Percentiles rank a stretch among this genome's conserved stretches.
Evolutionary conservation across 108 stramenopile species (phyloP).

Genomic region (Fragilaria radians): DNA sequence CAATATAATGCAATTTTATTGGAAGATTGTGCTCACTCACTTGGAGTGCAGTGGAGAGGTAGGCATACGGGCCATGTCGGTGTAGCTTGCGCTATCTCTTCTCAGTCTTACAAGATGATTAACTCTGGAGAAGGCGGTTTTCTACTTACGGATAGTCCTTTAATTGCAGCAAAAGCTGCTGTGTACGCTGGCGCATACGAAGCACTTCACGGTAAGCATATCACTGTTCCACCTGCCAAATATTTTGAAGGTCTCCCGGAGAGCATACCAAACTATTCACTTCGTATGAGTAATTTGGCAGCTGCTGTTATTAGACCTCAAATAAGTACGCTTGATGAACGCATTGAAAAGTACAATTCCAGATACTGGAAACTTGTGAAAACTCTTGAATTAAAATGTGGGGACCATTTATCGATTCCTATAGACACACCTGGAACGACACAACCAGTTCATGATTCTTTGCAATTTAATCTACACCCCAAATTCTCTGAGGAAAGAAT

Average conservation of each 20-base stretch:
- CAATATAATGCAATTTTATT: slow-evolving; percentile 54
- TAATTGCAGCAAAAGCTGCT: slow-evolving; percentile 66
- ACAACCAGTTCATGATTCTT: slow-evolving; percentile 72
- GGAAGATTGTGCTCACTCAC: slow-evolving; percentile 87
- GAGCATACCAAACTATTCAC: slow-evolving; percentile 72
- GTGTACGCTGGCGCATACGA: slow-evolving; percentile 88
- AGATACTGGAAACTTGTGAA: slow-evolving; percentile 50
- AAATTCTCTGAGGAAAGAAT: slow-evolving; percentile 61
- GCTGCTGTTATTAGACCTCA: slow-evolving; percentile 79
- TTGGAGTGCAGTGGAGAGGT: slow-evolving; percentile 74
- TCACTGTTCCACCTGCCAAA: slow-evolving; percentile 58
- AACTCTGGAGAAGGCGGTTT: slow-evolving; percentile 91
- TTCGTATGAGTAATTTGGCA: slow-evolving; percentile 75
- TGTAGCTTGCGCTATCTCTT: slow-evolving; percentile 53
- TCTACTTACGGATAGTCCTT: slow-evolving; percentile 68
- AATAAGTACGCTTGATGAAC: slow-evolving; percentile 64
- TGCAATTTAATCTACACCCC: slow-evolving; percentile 73
- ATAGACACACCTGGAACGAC: slow-evolving; percentile 65
- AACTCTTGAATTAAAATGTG: slow-evolving; percentile 42
- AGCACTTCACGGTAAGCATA: slow-evolving; percentile 62
- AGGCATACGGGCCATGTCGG: slow-evolving; percentile 84
- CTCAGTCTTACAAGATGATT: slow-evolving; percentile 88
- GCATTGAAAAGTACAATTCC: slow-evolving; percentile 72
- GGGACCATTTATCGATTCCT: slow-evolving; percentile 67
- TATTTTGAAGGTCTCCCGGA: slow-evolving; percentile 42